Evolutionary conservation across 108 stramenopile species (phyloP).

Genomic region (Epithemia pelagica): DNA sequence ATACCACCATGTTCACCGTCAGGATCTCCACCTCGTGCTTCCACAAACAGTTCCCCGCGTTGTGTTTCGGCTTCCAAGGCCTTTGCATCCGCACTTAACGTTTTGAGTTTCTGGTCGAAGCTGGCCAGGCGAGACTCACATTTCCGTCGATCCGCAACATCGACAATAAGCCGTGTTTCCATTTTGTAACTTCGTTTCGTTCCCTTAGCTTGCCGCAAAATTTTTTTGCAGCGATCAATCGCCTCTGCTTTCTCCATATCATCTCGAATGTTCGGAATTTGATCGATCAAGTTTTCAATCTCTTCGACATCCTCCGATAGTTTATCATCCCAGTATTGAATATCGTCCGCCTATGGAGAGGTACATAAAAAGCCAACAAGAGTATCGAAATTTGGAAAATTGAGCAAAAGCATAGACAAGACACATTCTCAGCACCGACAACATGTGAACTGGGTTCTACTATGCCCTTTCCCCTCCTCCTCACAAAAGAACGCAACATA

Average conservation of each 20-base stretch:
- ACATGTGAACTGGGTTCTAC: too few species aligned
- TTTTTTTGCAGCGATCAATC: conserved; percentile 58
- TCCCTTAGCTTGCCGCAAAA: conserved; percentile 51
- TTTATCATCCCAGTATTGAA: conserved; percentile 88
- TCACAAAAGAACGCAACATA: too few species aligned
- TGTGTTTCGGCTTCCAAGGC: conserved; percentile 52
- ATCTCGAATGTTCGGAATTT: conserved; percentile 27
- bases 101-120: conserved; percentile 50
- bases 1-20: conserved; percentile 30
- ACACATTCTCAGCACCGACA: too few species aligned
- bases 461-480: too few species aligned
- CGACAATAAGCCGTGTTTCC: conserved; percentile 71
- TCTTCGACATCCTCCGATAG: conserved; percentile 59
- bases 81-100: conserved; percentile 54
- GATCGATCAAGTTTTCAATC: conserved; percentile 45
- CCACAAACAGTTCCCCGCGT: conserved; percentile 60
- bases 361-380: too few species aligned
- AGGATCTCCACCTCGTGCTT: conserved; percentile 24
- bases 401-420: too few species aligned
- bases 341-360: conserved; percentile 58
- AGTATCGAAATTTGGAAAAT: too few species aligned
- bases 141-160: conserved; percentile 37
- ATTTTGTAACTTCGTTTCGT: conserved; percentile 79
- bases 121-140: conserved; percentile 44
- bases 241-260: conserved; percentile 37